Conservation (phyloP, 768 basidiomycete genomes). For the Coprinopsis cinerea region DNA sequence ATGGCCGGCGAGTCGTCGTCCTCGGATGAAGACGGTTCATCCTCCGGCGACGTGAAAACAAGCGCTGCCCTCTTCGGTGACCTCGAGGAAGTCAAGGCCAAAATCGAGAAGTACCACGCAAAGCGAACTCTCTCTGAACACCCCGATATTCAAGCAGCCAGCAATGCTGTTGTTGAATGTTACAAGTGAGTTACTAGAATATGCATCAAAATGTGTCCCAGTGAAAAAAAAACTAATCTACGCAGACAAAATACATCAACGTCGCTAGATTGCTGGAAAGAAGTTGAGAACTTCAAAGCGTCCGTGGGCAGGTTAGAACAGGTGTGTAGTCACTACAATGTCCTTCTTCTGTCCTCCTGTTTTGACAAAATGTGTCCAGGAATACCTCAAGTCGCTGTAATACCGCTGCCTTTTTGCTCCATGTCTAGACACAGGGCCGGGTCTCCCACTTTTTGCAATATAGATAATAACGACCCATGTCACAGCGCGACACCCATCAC, state of each 20-base stretch:
- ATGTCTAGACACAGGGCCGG: neutral
- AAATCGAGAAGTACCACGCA: constrained; percentile 65
- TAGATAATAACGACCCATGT: too few species aligned
- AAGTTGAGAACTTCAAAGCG: constrained; percentile 64
- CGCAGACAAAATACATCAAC: constrained; percentile 42
- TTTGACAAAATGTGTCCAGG: constrained; percentile 29
- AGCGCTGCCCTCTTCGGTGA: constrained; percentile 65
- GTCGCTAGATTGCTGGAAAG: constrained; percentile 69
- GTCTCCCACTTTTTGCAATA: too few species aligned
- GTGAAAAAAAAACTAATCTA: constrained; percentile 17
- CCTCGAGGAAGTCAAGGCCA: constrained; percentile 64
- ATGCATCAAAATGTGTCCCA: constrained; percentile 1
- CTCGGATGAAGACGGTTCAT: constrained; percentile 28
- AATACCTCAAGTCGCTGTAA: constrained; percentile 57
- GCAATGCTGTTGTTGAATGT: constrained; percentile 63
- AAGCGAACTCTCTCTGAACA: constrained; percentile 49
- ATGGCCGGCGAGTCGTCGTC: constrained; percentile 35
- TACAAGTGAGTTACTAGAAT: constrained; percentile 62
- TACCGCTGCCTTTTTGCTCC: constrained; percentile 14
- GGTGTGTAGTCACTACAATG: constrained; percentile 34
- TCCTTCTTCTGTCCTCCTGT: neutral
- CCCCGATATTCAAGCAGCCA: constrained; percentile 49
- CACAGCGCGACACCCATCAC: constrained; percentile 10
- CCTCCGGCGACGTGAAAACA: constrained; percentile 43
- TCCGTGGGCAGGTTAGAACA: constrained; percentile 66